Conservation (phyloP, 2,329 filamentous ascomycete genomes). For the Nemania abortiva region DNA sequence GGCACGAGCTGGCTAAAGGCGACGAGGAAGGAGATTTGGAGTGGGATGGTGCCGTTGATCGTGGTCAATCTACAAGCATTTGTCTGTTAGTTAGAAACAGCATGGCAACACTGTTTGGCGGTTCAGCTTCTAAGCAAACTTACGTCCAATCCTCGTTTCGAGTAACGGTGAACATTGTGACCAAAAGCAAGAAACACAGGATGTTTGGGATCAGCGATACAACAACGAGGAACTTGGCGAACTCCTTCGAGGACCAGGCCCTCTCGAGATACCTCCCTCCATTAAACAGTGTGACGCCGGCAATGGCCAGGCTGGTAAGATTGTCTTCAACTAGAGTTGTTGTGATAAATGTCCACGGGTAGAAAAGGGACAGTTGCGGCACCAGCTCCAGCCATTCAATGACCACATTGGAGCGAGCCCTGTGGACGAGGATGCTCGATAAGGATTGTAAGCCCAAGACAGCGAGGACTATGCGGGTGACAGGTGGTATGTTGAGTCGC, state of each 20-base stretch:
- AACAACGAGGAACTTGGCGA: constrained; percentile 88
- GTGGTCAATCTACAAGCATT: constrained; percentile 73
- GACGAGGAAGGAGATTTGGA: constrained; percentile 94
- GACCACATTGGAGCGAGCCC: constrained; percentile 72
- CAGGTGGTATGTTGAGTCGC: constrained; percentile 90
- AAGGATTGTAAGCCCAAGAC: constrained; percentile 81
- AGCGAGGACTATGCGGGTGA: constrained; percentile 85
- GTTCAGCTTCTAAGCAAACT: constrained; percentile 51
- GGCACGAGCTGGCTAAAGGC: constrained; percentile 98
- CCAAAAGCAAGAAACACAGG: constrained; percentile 77
- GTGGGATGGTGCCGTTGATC: constrained; percentile 87
- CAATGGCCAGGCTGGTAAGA: constrained; percentile 84
- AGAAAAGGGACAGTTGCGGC: constrained; percentile 83
- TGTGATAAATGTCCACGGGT: constrained; percentile 92
- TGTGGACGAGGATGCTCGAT: constrained; percentile 82
- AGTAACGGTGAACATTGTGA: constrained; percentile 78
- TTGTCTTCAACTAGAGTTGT: constrained; percentile 94
- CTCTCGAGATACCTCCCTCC: constrained; percentile 95
- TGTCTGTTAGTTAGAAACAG: constrained; percentile 35
- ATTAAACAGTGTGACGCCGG: constrained; percentile 84
- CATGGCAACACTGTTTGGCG: neutral
- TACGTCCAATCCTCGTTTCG: constrained; percentile 77
- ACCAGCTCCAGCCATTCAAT: constrained; percentile 90
- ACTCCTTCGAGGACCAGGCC: constrained; percentile 92
- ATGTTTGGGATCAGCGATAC: constrained; percentile 84